Percentiles rank a stretch among this genome's conserved stretches.
These are phyloP conservation scores for Alternaria incomplexa DNA, from an alignment of 2,329 filamentous ascomycete species.

Conservation along the genomic window DNA sequence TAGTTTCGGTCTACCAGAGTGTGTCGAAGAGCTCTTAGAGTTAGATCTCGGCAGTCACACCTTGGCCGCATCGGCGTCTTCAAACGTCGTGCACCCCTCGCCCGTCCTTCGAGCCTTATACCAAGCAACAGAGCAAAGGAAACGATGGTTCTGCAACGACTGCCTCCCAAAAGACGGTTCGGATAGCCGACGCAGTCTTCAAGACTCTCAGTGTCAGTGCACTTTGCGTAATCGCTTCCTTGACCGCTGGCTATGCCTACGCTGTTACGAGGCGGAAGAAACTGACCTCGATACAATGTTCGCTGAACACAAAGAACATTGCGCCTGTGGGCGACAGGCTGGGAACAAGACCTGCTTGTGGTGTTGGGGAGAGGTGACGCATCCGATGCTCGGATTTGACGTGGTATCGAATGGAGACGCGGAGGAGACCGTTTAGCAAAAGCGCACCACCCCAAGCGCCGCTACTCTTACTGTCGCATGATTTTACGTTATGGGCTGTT, in stretches of 20 bases:
- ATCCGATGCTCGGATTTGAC: not conserved
- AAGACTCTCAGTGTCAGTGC: conserved; percentile 17
- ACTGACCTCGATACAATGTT: conserved; percentile 1
- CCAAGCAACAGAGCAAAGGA: conserved; percentile 27
- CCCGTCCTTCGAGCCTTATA: conserved; percentile 35
- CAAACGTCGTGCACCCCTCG: conserved; percentile 28
- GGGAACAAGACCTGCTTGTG: conserved; percentile 20
- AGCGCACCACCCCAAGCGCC: not conserved
- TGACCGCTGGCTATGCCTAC: conserved; percentile 31
- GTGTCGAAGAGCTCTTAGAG: conserved; percentile 33
- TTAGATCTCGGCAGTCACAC: conserved; percentile 30
- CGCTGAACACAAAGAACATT: not conserved
- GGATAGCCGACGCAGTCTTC: not conserved
- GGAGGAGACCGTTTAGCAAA: not conserved
- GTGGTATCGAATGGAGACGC: not conserved
- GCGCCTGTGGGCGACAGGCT: conserved; percentile 12
- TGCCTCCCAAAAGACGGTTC: conserved; percentile 1
- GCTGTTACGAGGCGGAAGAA: conserved; percentile 24
- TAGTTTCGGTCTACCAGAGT: conserved; percentile 26
- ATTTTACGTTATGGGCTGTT: not conserved
- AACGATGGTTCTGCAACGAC: conserved; percentile 13
- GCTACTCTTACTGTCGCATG: not conserved
- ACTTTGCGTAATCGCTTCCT: conserved; percentile 25
- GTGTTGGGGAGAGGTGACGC: conserved; percentile 20
- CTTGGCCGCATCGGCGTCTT: conserved; percentile 23